These are phyloP conservation scores for Penicillium simplicissimum DNA, from an alignment of 495 filamentous ascomycete genomes.

Conservation along the genomic window DNA sequence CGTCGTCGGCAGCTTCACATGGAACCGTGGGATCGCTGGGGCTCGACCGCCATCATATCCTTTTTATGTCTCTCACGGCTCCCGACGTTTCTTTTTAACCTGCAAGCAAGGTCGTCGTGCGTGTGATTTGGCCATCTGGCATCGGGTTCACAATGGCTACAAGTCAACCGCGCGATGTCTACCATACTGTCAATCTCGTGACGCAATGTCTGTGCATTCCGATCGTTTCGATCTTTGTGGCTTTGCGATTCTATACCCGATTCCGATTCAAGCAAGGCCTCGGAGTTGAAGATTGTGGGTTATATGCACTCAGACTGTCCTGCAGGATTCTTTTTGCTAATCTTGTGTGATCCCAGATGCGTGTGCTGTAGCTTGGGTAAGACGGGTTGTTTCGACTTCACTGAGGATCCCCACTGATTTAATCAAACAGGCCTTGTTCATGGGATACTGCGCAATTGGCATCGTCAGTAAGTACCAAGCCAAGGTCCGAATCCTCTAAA, in stretches of 20 bases:
- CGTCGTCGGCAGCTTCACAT: not conserved
- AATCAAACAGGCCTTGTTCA: conserved; percentile 30
- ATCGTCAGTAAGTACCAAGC: conserved; percentile 34
- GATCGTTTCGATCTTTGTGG: conserved; percentile 40
- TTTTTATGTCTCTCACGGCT: conserved; percentile 5
- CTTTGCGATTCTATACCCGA: conserved; percentile 40
- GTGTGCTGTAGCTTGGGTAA: conserved; percentile 40
- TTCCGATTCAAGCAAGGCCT: conserved; percentile 37
- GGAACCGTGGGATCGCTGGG: conserved; percentile 2
- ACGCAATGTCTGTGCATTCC: conserved; percentile 49
- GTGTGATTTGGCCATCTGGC: not conserved
- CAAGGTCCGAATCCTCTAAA: too few relatives aligned
- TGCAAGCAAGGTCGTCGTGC: not conserved
- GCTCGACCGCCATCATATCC: not conserved
- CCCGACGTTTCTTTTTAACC: conserved; percentile 1
- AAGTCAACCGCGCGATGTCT: conserved; percentile 34
- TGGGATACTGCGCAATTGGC: conserved; percentile 40
- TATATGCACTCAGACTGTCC: not conserved
- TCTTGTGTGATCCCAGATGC: conserved; percentile 21
- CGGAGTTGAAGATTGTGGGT: conserved; percentile 46
- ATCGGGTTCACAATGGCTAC: conserved; percentile 28
- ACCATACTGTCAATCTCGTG: conserved; percentile 42
- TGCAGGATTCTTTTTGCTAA: conserved; percentile 1
- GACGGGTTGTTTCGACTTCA: not conserved
- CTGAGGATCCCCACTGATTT: not conserved